These are phyloP conservation scores for Kitagawia praeruptora DNA, from an alignment of 129 eudicot genomes.

Conservation along the genomic window DNA sequence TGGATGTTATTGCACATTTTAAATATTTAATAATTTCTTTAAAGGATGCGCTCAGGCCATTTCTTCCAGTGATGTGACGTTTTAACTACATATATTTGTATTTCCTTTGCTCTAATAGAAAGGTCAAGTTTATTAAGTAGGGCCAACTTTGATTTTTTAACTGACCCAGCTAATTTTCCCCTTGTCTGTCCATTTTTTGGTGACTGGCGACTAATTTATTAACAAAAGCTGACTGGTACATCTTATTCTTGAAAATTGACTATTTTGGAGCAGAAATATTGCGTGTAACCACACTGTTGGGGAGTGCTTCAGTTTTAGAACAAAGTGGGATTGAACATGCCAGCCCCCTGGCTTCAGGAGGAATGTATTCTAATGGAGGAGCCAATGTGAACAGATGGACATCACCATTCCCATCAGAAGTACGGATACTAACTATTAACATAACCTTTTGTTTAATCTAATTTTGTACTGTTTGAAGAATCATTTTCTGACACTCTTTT, in stretches of 20 bases:
- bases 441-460: conserved; percentile 74
- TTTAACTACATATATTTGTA: neutral
- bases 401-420: conserved; percentile 97
- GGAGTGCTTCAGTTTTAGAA: conserved; percentile 98
- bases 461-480: conserved; percentile 58
- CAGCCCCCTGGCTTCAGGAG: conserved; percentile 99
- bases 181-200: conserved; percentile 60
- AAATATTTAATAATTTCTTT: neutral
- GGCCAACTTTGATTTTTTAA: conserved; percentile 35
- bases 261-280: conserved; percentile 97
- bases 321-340: conserved; percentile 99
- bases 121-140: conserved; percentile 18
- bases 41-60: neutral
- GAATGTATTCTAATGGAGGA: conserved; percentile 88
- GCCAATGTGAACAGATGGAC: conserved; percentile 98
- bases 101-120: conserved; percentile 19
- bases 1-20: neutral
- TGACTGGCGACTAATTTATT: conserved; percentile 59
- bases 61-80: neutral
- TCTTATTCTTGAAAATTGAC: conserved; percentile 98
- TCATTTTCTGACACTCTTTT: conserved; percentile 37
- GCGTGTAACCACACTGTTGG: conserved; percentile 99
- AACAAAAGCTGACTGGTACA: conserved; percentile 97
- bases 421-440: conserved; percentile 99
- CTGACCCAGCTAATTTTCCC: conserved; percentile 46